phyloP scores from a whole-genome alignment of 352 stramenopile genomes.

The Phytopythium montanum region DNA sequence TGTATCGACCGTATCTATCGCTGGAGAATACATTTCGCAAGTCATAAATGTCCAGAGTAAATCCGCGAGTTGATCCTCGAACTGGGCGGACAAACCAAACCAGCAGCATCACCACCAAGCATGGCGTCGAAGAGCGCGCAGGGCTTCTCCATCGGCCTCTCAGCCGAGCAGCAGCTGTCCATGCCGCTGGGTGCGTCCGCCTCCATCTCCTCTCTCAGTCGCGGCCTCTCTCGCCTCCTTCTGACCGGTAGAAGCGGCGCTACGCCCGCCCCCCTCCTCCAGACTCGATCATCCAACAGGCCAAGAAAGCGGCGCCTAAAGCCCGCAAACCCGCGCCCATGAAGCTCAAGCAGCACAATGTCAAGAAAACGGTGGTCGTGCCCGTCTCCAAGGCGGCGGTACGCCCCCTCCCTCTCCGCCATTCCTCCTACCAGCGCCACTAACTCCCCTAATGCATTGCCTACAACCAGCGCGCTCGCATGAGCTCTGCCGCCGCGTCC shows the following conservation, averaged over 20 bases:
- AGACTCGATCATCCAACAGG: conserved; percentile 46
- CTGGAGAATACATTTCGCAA: no score
- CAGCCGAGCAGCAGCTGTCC: conserved; percentile 49
- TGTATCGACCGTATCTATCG: no score
- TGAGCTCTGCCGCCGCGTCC: conserved; percentile 40
- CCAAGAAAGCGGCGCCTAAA: conserved; percentile 17
- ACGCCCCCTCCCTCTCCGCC: conserved; percentile 10
- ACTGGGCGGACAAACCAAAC: not conserved
- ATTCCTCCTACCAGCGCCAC: not conserved
- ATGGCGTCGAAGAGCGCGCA: conserved; percentile 9
- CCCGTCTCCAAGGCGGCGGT: conserved; percentile 61
- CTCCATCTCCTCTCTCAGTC: not conserved
- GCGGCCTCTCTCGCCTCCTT: not conserved
- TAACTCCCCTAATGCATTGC: not conserved
- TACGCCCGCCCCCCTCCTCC: not conserved
- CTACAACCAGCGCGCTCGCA: conserved; percentile 27
- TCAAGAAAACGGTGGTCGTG: conserved; percentile 74
- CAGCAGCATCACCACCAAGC: not conserved
- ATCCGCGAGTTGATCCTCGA: not conserved
- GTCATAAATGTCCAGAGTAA: not conserved
- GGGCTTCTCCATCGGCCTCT: conserved; percentile 45
- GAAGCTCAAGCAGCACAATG: conserved; percentile 52
- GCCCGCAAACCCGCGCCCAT: conserved; percentile 14
- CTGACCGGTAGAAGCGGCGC: not conserved
- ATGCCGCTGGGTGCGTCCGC: conserved; percentile 37